A percentile compares a stretch with the other conserved stretches of the same genome.
Conservation (phyloP, 495 filamentous ascomycete genomes). For the Darksidea phi region DNA sequence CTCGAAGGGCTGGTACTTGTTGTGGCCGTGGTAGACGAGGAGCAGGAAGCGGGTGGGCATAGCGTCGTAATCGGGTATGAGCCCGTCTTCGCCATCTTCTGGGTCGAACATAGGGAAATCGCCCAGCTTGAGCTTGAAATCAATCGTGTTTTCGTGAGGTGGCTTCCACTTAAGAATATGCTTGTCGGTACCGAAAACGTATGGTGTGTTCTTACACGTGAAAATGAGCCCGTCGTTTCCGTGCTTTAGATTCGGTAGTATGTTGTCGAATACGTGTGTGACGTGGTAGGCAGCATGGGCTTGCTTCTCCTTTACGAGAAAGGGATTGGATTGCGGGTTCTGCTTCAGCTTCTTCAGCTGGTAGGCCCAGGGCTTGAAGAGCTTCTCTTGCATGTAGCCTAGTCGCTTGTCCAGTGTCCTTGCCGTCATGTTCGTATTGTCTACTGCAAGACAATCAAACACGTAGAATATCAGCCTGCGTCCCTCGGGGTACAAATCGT, state of each 20-base stretch:
- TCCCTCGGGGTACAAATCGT: slow-evolving; percentile 64
- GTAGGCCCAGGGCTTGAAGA: slow-evolving; percentile 75
- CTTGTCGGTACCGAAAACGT: slow-evolving; percentile 84
- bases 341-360: slow-evolving; percentile 64
- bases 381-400: slow-evolving; percentile 74
- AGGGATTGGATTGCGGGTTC: slow-evolving; percentile 68
- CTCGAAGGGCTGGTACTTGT: slow-evolving; percentile 61
- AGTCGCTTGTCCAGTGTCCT: slow-evolving; percentile 83
- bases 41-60: slow-evolving; percentile 54
- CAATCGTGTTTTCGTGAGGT: slow-evolving; percentile 84
- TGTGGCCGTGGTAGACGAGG: slow-evolving; percentile 53
- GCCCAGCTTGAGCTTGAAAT: slow-evolving; percentile 73
- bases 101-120: slow-evolving; percentile 72
- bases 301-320: slow-evolving; percentile 78
- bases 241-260: slow-evolving; percentile 80
- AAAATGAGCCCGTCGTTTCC: slow-evolving; percentile 97
- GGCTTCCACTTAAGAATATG: slow-evolving; percentile 98
- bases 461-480: slow-evolving; percentile 72
- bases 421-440: slow-evolving; percentile 71
- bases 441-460: slow-evolving; percentile 86
- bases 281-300: slow-evolving; percentile 86
- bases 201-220: slow-evolving; percentile 80
- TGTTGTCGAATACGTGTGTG: slow-evolving; percentile 81
- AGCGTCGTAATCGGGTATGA: slow-evolving; percentile 60
- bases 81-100: slow-evolving; percentile 46